phyloP scores from a whole-genome alignment of 78 protist species.

The Dictyostelium purpureum region DNA sequence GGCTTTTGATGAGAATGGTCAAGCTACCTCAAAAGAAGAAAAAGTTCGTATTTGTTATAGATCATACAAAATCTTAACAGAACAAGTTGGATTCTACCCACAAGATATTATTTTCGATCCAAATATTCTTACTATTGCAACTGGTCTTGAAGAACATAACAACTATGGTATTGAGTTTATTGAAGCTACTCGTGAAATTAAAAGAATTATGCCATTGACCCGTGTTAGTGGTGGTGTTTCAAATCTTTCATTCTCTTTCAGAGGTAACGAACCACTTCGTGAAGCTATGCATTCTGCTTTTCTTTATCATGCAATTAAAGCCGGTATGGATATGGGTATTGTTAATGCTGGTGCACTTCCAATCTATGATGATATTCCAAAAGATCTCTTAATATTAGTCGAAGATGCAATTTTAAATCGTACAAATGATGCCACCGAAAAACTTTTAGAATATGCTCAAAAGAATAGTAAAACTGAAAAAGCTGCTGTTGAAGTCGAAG shows the following conservation, averaged over 20 bases:
- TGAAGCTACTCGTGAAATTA: constrained; percentile 89
- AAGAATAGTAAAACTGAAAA: constrained; percentile 22
- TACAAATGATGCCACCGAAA: constrained; percentile 65
- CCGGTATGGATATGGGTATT: constrained; percentile 99
- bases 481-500: constrained; percentile 76
- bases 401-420: constrained; percentile 83
- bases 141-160: constrained; percentile 98
- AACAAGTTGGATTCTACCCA: constrained; percentile 89
- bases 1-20: constrained; percentile 99
- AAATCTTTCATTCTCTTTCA: constrained; percentile 99
- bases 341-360: constrained; percentile 98
- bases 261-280: constrained; percentile 95
- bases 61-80: constrained; percentile 91
- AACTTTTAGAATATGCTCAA: constrained; percentile 76
- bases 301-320: constrained; percentile 93
- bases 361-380: constrained; percentile 92
- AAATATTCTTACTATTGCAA: constrained; percentile 97
- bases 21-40: constrained; percentile 91
- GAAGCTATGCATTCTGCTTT: constrained; percentile 98
- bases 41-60: constrained; percentile 96
- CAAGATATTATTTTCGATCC: constrained; percentile 99
- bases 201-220: constrained; percentile 86
- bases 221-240: constrained; percentile 98
- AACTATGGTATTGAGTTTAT: constrained; percentile 97
- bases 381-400: constrained; percentile 68